Evolutionary conservation across 1,284 basidiomycete genomes (phyloP).

Genomic region (Marasmius fiardii): DNA sequence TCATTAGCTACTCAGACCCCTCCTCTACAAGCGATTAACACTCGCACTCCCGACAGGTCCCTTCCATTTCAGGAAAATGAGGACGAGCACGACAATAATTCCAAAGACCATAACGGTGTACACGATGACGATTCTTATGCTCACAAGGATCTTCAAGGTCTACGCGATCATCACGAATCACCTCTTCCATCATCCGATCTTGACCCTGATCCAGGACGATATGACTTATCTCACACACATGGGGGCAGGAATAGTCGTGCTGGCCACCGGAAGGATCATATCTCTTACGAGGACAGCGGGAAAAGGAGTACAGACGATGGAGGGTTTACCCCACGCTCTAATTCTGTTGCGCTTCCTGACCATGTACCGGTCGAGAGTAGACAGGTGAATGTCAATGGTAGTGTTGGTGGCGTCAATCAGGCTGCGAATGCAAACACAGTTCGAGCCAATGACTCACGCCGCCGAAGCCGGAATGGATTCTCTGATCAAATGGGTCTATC

Average conservation of each 20-base stretch:
- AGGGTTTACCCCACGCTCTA: slow-evolving; percentile 71
- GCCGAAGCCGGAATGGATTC: slow-evolving; percentile 40
- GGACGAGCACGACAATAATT: slow-evolving; percentile 45
- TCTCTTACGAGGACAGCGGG: slow-evolving; percentile 38
- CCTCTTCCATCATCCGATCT: slow-evolving; percentile 57
- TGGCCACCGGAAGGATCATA: slow-evolving; percentile 28
- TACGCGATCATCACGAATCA: slow-evolving; percentile 25
- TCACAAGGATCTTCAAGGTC: slow-evolving; percentile 28
- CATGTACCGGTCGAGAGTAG: not conserved
- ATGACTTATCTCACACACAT: slow-evolving; percentile 20
- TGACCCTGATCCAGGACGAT: slow-evolving; percentile 40
- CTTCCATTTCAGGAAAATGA: slow-evolving; percentile 78
- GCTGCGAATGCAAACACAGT: not conserved
- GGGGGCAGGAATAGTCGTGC: slow-evolving; percentile 30
- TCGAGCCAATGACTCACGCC: slow-evolving; percentile 15
- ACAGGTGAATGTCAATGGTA: not conserved
- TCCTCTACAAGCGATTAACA: slow-evolving; percentile 45
- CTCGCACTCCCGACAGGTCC: slow-evolving; percentile 67
- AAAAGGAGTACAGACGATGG: slow-evolving; percentile 36
- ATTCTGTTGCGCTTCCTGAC: slow-evolving; percentile 55
- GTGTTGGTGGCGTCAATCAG: not conserved
- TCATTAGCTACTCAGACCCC: slow-evolving; percentile 54
- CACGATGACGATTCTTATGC: slow-evolving; percentile 31
- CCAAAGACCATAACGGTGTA: slow-evolving; percentile 27
- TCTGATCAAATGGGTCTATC: slow-evolving; percentile 61